Conservation (phyloP, 345 rosid species). For the Jatropha curcas region DNA sequence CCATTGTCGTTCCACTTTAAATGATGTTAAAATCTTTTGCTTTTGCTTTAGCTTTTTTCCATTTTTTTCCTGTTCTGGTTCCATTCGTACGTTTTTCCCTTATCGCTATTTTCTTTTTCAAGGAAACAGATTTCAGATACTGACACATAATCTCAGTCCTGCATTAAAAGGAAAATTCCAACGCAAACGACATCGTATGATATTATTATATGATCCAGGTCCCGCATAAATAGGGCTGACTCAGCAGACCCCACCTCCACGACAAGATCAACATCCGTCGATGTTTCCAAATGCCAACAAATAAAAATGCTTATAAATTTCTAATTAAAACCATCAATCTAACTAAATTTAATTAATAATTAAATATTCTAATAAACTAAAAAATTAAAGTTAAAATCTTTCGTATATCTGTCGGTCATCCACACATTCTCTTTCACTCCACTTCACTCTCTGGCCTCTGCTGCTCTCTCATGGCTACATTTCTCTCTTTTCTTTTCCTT, state of each 20-base stretch:
- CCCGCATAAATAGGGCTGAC: conserved; percentile 11
- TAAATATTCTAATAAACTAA: neutral
- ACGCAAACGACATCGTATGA: too few relatives aligned
- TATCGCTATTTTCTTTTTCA: neutral
- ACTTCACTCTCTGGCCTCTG: conserved; percentile 8
- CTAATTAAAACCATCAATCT: neutral
- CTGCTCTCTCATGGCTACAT: conserved; percentile 31
- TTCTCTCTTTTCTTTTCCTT: conserved; percentile 18
- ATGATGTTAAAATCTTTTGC: neutral
- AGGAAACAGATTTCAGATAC: neutral
- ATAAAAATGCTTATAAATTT: neutral
- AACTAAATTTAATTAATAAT: neutral
- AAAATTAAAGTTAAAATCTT: conserved; percentile 12
- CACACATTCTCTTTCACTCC: conserved; percentile 8
- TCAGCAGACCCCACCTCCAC: neutral
- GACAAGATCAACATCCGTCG: conserved; percentile 1
- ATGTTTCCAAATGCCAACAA: neutral
- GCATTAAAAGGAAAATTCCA: too few relatives aligned
- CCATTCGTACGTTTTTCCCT: too few relatives aligned
- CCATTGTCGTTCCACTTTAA: conserved; percentile 1
- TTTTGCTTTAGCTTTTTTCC: neutral
- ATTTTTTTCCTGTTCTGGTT: too few relatives aligned
- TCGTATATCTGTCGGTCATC: conserved; percentile 30
- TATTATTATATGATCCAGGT: too few relatives aligned
- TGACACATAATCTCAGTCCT: neutral